phyloP scores from a whole-genome alignment of 371 early-diverging fungal genomes.

The Mortierella polycephala region DNA sequence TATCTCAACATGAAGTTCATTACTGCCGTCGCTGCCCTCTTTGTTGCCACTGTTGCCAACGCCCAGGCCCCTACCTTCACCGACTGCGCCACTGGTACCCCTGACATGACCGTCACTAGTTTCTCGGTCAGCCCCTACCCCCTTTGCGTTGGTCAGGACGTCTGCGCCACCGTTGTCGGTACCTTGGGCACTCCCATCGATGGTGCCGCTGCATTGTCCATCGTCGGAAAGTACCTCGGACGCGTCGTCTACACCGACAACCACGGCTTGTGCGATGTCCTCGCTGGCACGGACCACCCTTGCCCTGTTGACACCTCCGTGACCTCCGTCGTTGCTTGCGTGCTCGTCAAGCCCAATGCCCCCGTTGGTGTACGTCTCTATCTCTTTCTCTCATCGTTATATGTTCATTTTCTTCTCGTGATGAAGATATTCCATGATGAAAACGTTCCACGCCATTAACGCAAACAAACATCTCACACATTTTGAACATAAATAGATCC shows the following conservation, averaged over 20 bases:
- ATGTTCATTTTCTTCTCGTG: too few relatives aligned
- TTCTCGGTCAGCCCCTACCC: conserved; percentile 15
- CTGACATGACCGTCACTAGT: conserved; percentile 17
- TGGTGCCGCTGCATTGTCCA: neutral
- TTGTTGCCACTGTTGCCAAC: conserved; percentile 22
- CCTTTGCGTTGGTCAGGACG: conserved; percentile 15
- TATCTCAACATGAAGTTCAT: conserved; percentile 25
- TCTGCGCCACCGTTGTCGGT: conserved; percentile 15
- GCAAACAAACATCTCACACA: neutral
- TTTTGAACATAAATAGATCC: conserved; percentile 5
- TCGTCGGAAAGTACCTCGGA: conserved; percentile 22
- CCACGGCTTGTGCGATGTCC: conserved; percentile 24
- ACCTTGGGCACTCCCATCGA: conserved; percentile 3
- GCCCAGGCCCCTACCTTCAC: conserved; percentile 19
- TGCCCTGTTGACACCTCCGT: conserved; percentile 20
- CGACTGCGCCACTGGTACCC: conserved; percentile 12
- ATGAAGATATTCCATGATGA: too few relatives aligned
- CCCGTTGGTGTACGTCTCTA: conserved; percentile 9
- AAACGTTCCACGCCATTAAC: too few relatives aligned
- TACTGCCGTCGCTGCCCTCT: conserved; percentile 17
- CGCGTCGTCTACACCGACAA: conserved; percentile 35
- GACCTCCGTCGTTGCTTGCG: conserved; percentile 15
- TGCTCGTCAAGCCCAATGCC: conserved; percentile 19
- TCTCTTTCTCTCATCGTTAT: neutral
- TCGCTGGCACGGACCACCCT: conserved; percentile 2